Base-by-base conservation (phyloP, 2,329 filamentous ascomycete species). In the Metarhizium robertsii region DNA sequence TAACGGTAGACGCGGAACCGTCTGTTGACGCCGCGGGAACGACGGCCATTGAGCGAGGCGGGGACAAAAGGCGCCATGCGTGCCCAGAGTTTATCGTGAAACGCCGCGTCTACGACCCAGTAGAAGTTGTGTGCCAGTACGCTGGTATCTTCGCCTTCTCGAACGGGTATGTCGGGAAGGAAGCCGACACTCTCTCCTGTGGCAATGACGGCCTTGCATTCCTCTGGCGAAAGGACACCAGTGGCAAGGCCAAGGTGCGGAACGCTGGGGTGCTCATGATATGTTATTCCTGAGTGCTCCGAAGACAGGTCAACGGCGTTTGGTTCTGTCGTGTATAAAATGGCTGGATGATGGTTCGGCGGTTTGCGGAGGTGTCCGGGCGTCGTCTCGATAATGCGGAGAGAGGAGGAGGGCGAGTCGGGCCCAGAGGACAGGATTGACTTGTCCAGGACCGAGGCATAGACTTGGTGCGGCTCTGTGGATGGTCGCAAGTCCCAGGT, bases 121-220 rank as follows among this genome's bases (percentile, higher is more conserved):
- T 88, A 88, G 61, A 88, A 87, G 67, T 88, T 88, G 71, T 88
- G 85, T 0, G 85, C 85, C 1, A 88, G 68, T 50, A 88, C 78
- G 62, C 83, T 86, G 29, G 76, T 75, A 53, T 86, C 83, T 16
- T 81, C 82, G 55, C 84, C 82, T n/a, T 83, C 80, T 2, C 83
- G 79, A 34, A 88, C 71, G 0, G 85, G 85, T 0, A 83, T 82
- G 62, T 89, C 86, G 0, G 86, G 85, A 0, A 85, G 73, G 59
- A 88, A 89, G 6, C 79, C 79, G 49, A 87, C 78, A 0, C 75
- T 75, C 65, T 89, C 86, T 5, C 80, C 85, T 0, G 85, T 82
- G 0, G 83, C 80, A 20, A 89, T 82, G 54, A 89, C 87, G 13
- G 80, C 74, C 50, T 75, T 79, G 68, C 86, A 89, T 65, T 88